phyloP scores from a whole-genome alignment of 75 land plant species.

The Cupressus sempervirens region DNA sequence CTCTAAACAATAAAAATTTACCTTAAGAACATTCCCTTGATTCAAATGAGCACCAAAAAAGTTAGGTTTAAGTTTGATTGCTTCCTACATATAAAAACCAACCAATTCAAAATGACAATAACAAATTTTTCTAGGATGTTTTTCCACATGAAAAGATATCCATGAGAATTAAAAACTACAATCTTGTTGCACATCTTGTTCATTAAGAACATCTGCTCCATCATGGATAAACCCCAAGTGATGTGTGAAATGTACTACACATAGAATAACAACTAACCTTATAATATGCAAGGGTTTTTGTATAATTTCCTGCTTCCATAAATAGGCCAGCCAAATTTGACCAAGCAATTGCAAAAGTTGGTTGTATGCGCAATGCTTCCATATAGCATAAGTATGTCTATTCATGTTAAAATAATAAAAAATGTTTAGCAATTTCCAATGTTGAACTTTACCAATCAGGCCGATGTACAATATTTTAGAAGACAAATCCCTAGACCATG shows the following conservation, averaged over 20 bases:
- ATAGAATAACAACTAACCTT: conserved; percentile 36
- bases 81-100: conserved; percentile 59
- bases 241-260: not conserved
- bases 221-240: not conserved
- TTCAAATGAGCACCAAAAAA: conserved; percentile 91
- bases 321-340: conserved; percentile 93
- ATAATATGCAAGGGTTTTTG: conserved; percentile 74
- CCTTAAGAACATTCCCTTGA: conserved; percentile 92
- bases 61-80: conserved; percentile 71
- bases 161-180: not conserved
- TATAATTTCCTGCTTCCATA: conserved; percentile 90
- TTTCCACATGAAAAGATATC: not conserved
- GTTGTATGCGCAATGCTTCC: conserved; percentile 87
- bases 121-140: not conserved
- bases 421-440: not conserved
- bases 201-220: not conserved
- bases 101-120: not conserved
- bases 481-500: not conserved
- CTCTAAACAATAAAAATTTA: conserved; percentile 24
- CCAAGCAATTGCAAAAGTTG: conserved; percentile 98
- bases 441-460: not conserved
- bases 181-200: not conserved
- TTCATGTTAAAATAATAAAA: not conserved
- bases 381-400: conserved; percentile 93
- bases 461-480: not conserved